Evolutionary conservation across 768 basidiomycete species (phyloP), one percentile per base, ranked within the genome.

Genomic region (Leccinum truebloodii): DNA sequence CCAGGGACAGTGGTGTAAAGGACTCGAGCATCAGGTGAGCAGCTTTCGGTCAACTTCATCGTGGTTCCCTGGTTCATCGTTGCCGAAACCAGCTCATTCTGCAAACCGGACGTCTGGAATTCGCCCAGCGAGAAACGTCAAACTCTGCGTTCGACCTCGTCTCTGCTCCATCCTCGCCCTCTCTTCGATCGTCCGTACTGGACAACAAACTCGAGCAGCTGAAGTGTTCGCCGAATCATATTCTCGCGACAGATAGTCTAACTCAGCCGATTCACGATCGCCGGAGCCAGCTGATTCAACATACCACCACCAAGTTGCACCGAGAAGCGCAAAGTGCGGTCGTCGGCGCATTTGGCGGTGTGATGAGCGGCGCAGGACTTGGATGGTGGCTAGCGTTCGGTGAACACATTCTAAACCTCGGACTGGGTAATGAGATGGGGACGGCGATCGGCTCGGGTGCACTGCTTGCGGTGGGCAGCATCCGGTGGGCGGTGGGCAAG

Each of bases 361-460:
- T 83, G 3, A 71, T 80, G 1, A 73, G 78, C 3, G 84, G 88
- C 16, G 74, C 79, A 26, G 79, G 81, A 9, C 63, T 87, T 5
- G 79, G 84, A 18, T 91, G 88, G 86, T 89, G 56, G 73, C 72
- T 53, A 73, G 77, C 51, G 76, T 70, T 67, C 71, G 80, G 63
- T 64, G 81, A 69, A 73, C 78, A 64, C 55, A 79, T 59, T 63
- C 77, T 59, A 69, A 77, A 24, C 63, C 69, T 62, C 48, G 81
- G 55, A 13, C 18, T 39, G 49, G 78, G 80, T 3, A 67, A 85
- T 57, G 84, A 88, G 63, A 73, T 81, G 7, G 79, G 78, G 41
- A 89, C 86, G 2, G 84, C 86, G 1, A 68, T 86, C 28, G 88
- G 87, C 3, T 71, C 83, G 0, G 88, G 87, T 13, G 76, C 81